Percentiles rank a stretch among this genome's conserved stretches.
Conservation (phyloP, 805 yeast genomes). For the Starmera caribaea region DNA sequence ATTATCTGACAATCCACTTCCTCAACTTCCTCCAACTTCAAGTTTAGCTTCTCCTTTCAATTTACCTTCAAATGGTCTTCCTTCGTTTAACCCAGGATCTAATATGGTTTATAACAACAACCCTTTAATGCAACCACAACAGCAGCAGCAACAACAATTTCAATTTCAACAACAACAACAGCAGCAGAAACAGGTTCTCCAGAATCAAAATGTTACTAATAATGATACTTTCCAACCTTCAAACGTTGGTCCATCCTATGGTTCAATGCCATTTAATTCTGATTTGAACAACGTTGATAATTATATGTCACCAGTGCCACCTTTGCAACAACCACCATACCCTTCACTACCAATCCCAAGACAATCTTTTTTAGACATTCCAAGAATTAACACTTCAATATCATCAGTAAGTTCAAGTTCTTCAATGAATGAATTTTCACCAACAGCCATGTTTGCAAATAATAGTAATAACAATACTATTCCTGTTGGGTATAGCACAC, state of each 20-base stretch:
- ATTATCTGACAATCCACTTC: too few relatives aligned
- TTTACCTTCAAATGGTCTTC: too few relatives aligned
- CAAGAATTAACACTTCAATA: background rate
- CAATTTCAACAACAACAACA: background rate
- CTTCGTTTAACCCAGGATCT: too few relatives aligned
- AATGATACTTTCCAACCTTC: too few relatives aligned
- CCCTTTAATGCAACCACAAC: constrained; percentile 18
- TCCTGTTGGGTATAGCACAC: too few relatives aligned
- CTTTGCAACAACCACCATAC: background rate
- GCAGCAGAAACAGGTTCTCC: constrained; percentile 2
- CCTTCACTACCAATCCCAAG: background rate
- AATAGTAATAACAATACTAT: background rate
- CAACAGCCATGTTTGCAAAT: background rate
- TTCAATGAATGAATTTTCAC: background rate
- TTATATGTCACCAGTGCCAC: background rate
- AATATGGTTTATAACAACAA: background rate
- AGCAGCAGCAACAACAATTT: constrained; percentile 8
- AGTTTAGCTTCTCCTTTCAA: too few relatives aligned
- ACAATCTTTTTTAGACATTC: background rate
- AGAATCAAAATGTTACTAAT: background rate
- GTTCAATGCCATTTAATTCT: background rate
- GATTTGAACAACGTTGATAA: background rate
- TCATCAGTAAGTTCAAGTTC: background rate
- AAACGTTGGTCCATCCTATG: too few relatives aligned
- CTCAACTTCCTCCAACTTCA: too few relatives aligned